Base-by-base conservation (phyloP, 2,329 filamentous ascomycete species). In the Ciborinia camelliae region DNA sequence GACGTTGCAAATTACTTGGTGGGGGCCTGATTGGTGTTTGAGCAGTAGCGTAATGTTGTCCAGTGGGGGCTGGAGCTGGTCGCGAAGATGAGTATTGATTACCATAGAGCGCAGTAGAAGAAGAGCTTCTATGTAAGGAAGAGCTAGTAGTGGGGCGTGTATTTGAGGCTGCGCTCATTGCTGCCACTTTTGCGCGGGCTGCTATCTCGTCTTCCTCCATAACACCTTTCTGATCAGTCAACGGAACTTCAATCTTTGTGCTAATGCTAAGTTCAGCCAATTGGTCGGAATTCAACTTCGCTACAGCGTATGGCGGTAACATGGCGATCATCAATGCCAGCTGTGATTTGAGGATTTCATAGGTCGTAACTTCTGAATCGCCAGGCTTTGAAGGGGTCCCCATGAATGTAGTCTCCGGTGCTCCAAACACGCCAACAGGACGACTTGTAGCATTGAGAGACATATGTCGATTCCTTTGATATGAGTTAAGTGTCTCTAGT, bases 381-480 rank as follows among this genome's bases (percentile, higher is more conserved):
- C 87, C 86, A 10, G 90, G 90, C 59, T 87, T 86, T 4, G 86
- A 84, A 1, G 85, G 83, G 8, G 83, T 87, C 30, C 88, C 86
- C 5, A 79, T 75, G 55, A 80, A 72, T 6, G 78, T 76, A 10
- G 77, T 78, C 54, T 88, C 86, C 14, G 86, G 82, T 10, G 89
- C 81, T 78, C 90, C 88, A 4, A 88, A 86, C 66, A 89, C 84
- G 59, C 84, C 82, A 3, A 81, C 82, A 68, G 84, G 83, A 23
- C 85, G 81, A 69, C 82, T 85, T 71, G 88, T 83, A 65, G 86
- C 86, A 64, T 80, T 87, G 28, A 92, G 76, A 2, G 86, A 86
- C 52, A 90, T 81, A 71, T 92, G 90, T 66, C 90, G 88, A 74
- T 91, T 92, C 68, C 89, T 85, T 77, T 94, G 90, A 74, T 91